A percentile compares a stretch with the other conserved stretches of the same genome.
Evolutionary conservation across 495 filamentous ascomycete genomes (phyloP).

Genomic region (Tuber magnatum): DNA sequence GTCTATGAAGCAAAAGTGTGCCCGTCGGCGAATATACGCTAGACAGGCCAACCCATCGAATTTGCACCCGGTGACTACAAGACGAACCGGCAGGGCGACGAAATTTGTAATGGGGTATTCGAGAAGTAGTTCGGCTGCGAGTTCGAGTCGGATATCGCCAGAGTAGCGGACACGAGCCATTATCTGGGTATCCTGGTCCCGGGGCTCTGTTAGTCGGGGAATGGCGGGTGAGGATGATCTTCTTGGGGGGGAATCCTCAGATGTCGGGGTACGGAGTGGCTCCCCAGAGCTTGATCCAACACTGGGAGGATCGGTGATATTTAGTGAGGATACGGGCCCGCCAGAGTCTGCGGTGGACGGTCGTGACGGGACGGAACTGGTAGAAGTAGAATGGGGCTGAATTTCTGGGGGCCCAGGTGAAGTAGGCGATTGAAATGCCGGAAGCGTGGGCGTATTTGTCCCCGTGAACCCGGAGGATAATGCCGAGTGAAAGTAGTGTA

Average conservation of each 20-base stretch:
- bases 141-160: conserved; percentile 72
- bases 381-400: conserved; percentile 24
- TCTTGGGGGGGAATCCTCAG: conserved; percentile 12
- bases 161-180: conserved; percentile 81
- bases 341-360: conserved; percentile 22
- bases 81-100: conserved; percentile 79
- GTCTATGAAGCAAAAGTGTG: conserved; percentile 86
- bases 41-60: conserved; percentile 91
- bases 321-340: conserved; percentile 13
- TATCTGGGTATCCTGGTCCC: conserved; percentile 71
- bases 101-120: conserved; percentile 98
- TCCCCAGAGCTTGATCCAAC: not conserved
- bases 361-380: conserved; percentile 22
- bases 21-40: conserved; percentile 74
- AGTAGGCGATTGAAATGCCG: conserved; percentile 36
- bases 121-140: conserved; percentile 89
- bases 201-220: conserved; percentile 46
- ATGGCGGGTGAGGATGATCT: conserved; percentile 26
- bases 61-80: conserved; percentile 86
- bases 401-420: conserved; percentile 17
- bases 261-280: conserved; percentile 19
- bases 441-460: conserved; percentile 59
- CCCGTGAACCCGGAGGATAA: conserved; percentile 73
- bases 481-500: conserved; percentile 85
- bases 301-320: conserved; percentile 13